Percentiles rank a stretch among this genome's conserved stretches.
These are phyloP conservation scores for Cerioporus squamosus DNA, from an alignment of 1,284 basidiomycete species.

Conservation along the genomic window DNA sequence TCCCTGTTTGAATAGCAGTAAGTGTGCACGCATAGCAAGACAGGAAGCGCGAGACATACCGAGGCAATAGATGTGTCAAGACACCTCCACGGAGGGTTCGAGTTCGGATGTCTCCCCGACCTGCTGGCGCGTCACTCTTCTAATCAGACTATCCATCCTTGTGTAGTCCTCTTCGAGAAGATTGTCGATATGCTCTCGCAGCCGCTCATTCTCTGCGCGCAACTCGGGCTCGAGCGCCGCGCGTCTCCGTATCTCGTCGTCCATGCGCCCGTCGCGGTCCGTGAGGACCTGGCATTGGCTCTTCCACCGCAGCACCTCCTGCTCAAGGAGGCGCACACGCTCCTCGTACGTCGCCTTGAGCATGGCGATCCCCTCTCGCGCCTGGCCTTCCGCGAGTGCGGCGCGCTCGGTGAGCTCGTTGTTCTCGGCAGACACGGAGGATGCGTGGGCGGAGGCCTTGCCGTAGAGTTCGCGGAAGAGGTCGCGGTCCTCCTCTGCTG, in stretches of 20 bases:
- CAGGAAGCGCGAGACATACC: no score
- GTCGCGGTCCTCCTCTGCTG: slow-evolving; percentile 32
- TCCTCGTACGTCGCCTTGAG: slow-evolving; percentile 49
- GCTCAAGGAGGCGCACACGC: slow-evolving; percentile 50
- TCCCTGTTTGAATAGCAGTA: no score
- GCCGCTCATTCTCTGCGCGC: slow-evolving; percentile 28
- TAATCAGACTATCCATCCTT: slow-evolving; percentile 26
- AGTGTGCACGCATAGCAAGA: no score
- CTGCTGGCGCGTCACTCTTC: slow-evolving; percentile 27
- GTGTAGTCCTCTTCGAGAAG: slow-evolving; percentile 27
- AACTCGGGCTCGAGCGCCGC: slow-evolving; percentile 56
- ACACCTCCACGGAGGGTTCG: slow-evolving; percentile 1
- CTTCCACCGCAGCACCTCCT: slow-evolving; percentile 50
- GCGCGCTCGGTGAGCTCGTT: slow-evolving; percentile 51
- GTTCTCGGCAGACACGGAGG: slow-evolving; percentile 47
- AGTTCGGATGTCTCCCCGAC: slow-evolving; percentile 22
- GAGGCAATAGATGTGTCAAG: background rate
- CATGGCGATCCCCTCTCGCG: slow-evolving; percentile 52
- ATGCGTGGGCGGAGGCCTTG: slow-evolving; percentile 29
- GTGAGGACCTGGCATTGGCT: slow-evolving; percentile 49
- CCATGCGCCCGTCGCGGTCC: slow-evolving; percentile 57
- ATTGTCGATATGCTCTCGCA: slow-evolving; percentile 28
- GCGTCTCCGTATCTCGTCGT: slow-evolving; percentile 58
- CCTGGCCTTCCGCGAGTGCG: slow-evolving; percentile 55
- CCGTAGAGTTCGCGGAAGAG: slow-evolving; percentile 30